Evolutionary conservation across 1,284 basidiomycete species (phyloP), one percentile per base, ranked within the genome.

Genomic region (Apiotrichum gracile): DNA sequence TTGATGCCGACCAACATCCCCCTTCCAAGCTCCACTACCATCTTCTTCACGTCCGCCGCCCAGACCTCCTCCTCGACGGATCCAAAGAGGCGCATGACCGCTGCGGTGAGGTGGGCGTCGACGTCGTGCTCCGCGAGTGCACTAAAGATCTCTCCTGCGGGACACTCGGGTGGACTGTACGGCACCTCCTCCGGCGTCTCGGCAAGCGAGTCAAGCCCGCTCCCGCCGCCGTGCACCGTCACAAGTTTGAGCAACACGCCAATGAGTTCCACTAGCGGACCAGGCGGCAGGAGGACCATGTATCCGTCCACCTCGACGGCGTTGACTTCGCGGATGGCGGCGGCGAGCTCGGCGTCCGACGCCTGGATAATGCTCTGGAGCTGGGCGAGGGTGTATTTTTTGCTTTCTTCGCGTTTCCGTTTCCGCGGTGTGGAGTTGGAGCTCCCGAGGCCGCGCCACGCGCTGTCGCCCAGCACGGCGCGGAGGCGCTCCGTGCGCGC

Each of bases 81-180:
- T 4, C 90, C 90, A 62, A 91, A 94, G 83, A 91, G 90, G 0
- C 72, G 67, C 77, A 93, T 82, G 10, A 92, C 79, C 62, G 89
- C 86, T 4, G 65, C 70, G 0, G 82, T 80, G 6, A 92, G 82
- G 0, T 78, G 70, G 5, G 79, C 70, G 1, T 81, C 78, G 21
- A 91, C 74, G 19, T 90, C 88, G 63, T 91, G 84, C n/a, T 86
- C 84, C 31, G 84, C 78, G 17, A 93, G 78, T 0, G 82, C 75
- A 2, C 79, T 73, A 2, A 79, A 67, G 24, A 92, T 26, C 19
- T 21, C 24, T 4, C 14, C 29, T 1, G 48, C 47, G 2, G 43
- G 21, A 31, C 43, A 45, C 21, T 29, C 26, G 16, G 26, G 41
- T n/a, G n/a, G n/a, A n/a, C n/a, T n/a, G n/a, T n/a, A n/a, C n/a